A percentile compares a stretch with the other conserved stretches of the same genome.
Evolutionary conservation across 768 basidiomycete species (phyloP).

Genomic region (Hericium coralloides): DNA sequence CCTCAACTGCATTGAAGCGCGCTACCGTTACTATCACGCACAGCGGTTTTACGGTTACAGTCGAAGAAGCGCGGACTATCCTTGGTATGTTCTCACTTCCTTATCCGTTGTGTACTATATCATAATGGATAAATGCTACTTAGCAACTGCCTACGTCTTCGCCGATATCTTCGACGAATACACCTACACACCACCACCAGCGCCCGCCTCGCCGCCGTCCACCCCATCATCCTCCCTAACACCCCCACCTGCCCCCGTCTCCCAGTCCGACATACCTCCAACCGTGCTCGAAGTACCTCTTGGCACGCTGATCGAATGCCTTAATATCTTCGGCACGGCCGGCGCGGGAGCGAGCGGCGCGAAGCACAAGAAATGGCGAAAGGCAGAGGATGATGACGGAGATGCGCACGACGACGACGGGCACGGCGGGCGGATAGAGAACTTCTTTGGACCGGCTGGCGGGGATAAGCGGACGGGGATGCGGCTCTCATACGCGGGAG

Average conservation of each 20-base stretch:
- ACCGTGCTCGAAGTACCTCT: conserved; percentile 77
- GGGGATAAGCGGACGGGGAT: conserved; percentile 68
- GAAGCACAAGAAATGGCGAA: conserved; percentile 35
- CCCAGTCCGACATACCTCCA: conserved; percentile 18
- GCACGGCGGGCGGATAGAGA: conserved; percentile 42
- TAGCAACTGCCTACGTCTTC: conserved; percentile 82
- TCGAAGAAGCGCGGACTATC: conserved; percentile 79
- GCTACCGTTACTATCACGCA: conserved; percentile 67
- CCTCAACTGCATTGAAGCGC: conserved; percentile 32
- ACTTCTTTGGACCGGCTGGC: conserved; percentile 37
- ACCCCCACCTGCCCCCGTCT: conserved; percentile 13
- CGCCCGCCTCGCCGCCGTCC: conserved; percentile 16
- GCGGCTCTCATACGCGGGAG: conserved; percentile 74
- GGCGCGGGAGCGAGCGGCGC: conserved; percentile 21
- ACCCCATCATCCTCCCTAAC: conserved; percentile 11
- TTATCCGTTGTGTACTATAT: background rate
- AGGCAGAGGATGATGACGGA: conserved; percentile 40
- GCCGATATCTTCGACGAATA: conserved; percentile 75
- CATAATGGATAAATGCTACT: background rate
- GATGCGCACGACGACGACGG: conserved; percentile 31
- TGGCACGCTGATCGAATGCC: conserved; percentile 75
- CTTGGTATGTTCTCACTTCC: conserved; percentile 42
- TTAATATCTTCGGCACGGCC: conserved; percentile 91
- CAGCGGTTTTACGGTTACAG: conserved; percentile 65
- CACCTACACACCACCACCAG: conserved; percentile 41